Base-by-base conservation (phyloP, 2,329 filamentous ascomycete species). In the Ramularia endophylla region DNA sequence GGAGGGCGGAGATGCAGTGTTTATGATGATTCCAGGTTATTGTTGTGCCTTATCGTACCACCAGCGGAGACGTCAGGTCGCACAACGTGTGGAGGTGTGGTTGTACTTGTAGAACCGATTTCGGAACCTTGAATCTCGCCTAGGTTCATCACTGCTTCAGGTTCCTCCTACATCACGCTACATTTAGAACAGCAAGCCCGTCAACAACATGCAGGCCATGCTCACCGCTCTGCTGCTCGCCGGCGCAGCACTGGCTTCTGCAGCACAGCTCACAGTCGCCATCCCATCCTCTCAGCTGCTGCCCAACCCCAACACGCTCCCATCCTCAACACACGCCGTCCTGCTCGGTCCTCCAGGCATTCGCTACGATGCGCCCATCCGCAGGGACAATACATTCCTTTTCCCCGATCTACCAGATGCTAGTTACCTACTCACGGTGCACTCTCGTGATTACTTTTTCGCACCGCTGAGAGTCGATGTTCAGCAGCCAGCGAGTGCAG, bases 381-480 rank as follows among this genome's bases (percentile, higher is more conserved):
- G 81, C 9, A 69, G 74, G 29, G 65, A 73, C 53, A 85, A 86
- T 62, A 80, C 78, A 17, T 87, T 95, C 59, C 73, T 79, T 48
- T 95, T 95, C 71, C 67, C 65, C 51, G 81, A 88, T 54, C 73
- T 95, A 38, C 74, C 76, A 4, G 62, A 73, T 1, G 84, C 82
- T 1, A 86, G 81, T 43, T 95, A 95, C 63, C 76, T 97, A 5
- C 80, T 85, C 35, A 87, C 92, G 53, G 74, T 97, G 36, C 80
- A 89, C 67, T 83, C 81, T 60, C 69, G 77, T 19, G 83, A 85
- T 41, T 80, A 84, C 63, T 74, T 74, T 39, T 97, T 95, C 62
- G 77, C 80, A 53, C 85, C 87, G 8, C 71, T 94, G 62, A 75
- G 90, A 32, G 76, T 97, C 20, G 92, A 97, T 59, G 77, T 92